Evolutionary conservation across 148 eudicot species (phyloP), one percentile per base, ranked within the genome.

Genomic region (Nepenthes gracilis): DNA sequence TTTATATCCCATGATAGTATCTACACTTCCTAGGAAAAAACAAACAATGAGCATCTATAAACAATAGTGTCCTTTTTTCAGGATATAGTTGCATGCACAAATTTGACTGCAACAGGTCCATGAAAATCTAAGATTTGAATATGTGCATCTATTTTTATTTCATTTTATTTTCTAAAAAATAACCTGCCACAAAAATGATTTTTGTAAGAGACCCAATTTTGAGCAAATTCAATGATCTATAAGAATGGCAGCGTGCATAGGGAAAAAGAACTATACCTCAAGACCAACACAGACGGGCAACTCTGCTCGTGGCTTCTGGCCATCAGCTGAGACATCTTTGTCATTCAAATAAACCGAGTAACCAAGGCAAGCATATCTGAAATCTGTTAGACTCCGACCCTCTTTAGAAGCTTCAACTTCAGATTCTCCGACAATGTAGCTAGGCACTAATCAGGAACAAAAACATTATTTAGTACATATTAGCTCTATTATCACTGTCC

Each of bases 281-380:
- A 88, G 70, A 35, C 96, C 98, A 65, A 82, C 75, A 65, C 98
- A 92, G 61, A 82, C 80, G 1, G 98, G 98, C 72, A 92, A 57
- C 54, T 75, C 80, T 14, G 87, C 63, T 64, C 69, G 74, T 36
- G 75, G 65, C 60, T 80, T 78, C 59, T 75, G 73, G 38, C 51
- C 80, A 34, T 74, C 71, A 51, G 62, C 36, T 12, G 78, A 23
- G 57, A 64, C 69, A 56, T 60, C 69, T 73, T 84, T 80, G 50
- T 66, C 65, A 72, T 85, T 85, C 33, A 79, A 51, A 64, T 75
- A 87, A 48, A 88, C 79, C 8, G 98, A 88, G 72, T 92, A 92
- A 64, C 98, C 98, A 67, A 88, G 76, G 64, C 98, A 88, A 60
- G 77, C 86, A 77, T 88, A 92, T 71, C 68, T 82, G 69, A 88